These are phyloP conservation scores for Jacaranda copaia DNA, from an alignment of 257 asterid species.

Conservation along the genomic window DNA sequence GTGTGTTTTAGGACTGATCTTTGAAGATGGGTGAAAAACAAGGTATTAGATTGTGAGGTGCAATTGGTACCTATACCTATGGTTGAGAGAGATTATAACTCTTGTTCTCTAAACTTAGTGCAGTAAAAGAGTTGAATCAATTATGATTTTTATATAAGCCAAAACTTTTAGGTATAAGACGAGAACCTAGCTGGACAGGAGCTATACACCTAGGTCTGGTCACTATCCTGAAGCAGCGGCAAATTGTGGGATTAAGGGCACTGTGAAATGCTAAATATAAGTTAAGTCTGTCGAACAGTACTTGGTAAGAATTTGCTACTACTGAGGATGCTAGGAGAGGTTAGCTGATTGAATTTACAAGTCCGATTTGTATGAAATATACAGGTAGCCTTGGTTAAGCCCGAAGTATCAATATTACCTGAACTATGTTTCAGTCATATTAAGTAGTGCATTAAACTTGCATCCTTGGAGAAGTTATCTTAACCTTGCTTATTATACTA, in stretches of 20 bases:
- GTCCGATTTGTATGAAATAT: neutral
- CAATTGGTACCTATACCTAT: conserved; percentile 6
- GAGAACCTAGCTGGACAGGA: conserved; percentile 4
- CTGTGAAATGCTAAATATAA: neutral
- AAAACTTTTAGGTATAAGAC: neutral
- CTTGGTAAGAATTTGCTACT: conserved; percentile 7
- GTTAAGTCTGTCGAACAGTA: neutral
- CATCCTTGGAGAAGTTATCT: conserved; percentile 7
- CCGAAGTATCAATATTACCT: neutral
- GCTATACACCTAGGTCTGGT: conserved; percentile 19
- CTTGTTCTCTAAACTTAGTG: neutral
- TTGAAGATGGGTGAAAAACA: neutral
- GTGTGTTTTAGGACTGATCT: neutral
- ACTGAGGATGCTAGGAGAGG: neutral
- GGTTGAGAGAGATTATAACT: neutral
- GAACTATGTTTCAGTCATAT: conserved; percentile 4
- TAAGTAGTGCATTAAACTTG: neutral
- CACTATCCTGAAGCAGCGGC: neutral
- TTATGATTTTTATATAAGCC: conserved; percentile 2
- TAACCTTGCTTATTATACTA: neutral
- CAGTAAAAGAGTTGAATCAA: neutral
- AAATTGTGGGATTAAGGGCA: neutral
- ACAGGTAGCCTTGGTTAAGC: neutral
- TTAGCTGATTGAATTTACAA: neutral
- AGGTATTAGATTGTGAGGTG: neutral